Base-by-base conservation (phyloP, 78 protist species). In the Emiliania huxleyi region DNA sequence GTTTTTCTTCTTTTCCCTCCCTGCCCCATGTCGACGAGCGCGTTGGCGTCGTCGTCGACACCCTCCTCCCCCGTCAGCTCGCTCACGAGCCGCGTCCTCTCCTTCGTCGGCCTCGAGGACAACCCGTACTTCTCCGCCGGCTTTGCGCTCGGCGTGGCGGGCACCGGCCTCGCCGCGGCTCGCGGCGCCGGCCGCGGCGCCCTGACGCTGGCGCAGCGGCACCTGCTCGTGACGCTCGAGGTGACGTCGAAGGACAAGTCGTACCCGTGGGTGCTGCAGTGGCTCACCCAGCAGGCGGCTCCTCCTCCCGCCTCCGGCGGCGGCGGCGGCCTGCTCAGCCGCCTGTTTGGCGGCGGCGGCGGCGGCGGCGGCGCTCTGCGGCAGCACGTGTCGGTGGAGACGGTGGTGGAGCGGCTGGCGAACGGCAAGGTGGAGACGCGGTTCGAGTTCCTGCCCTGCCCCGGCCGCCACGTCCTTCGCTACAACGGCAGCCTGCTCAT, bases 251-350 rank as follows among this genome's bases (percentile, higher is more conserved):
- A 91, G 88, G 93, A 91, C 81, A 43, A 33, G 33, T 0, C 73
- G 43, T 91, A 91, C 46, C 93, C 83, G 48, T 91, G 93, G 93
- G 88, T 91, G 52, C 93, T 91, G 21, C 45, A 69, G 26, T 75
- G 87, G 93, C 42, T 91, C 11, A 46, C 52, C 35, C 23, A 33
- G 71, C 93, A 75, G 23, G 35, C 35, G n/a, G n/a, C n/a, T n/a
- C n/a, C n/a, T n/a, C n/a, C n/a, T n/a, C n/a, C n/a, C n/a, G n/a
- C n/a, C n/a, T n/a, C n/a, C n/a, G n/a, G n/a, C n/a, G n/a, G n/a
- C n/a, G n/a, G n/a, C n/a, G n/a, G n/a, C n/a, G n/a, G n/a, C n/a
- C n/a, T n/a, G n/a, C n/a, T n/a, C n/a, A n/a, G n/a, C n/a, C n/a
- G n/a, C n/a, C n/a, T n/a, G n/a, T n/a, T n/a, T n/a, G n/a, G n/a